Conservation (phyloP, 73 alveolate genomes). For the Symbiodinium pilosum region DNA sequence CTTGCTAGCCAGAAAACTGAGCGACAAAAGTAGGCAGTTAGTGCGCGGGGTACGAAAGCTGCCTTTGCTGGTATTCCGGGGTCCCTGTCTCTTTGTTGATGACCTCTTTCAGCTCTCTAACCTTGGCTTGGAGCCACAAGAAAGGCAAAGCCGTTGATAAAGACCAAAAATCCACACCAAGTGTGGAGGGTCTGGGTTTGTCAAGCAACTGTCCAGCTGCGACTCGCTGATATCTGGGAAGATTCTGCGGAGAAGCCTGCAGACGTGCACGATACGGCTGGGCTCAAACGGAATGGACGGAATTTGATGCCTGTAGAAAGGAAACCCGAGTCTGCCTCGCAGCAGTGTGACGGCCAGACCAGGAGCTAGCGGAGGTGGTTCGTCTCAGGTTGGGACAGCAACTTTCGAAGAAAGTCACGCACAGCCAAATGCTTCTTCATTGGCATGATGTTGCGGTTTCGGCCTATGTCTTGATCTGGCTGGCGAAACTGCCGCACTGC, state of each 20-base stretch:
- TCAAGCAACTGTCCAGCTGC: slow-evolving; percentile 6
- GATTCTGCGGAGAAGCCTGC: background rate
- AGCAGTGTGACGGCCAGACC: background rate
- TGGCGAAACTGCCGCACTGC: background rate
- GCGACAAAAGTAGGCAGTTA: no score
- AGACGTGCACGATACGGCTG: background rate
- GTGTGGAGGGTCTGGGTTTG: background rate
- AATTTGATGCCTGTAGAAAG: no score
- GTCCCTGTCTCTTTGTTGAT: background rate
- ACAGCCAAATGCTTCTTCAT: no score
- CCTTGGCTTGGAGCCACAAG: background rate
- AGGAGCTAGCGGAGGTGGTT: background rate
- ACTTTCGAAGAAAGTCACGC: no score
- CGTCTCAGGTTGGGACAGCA: background rate
- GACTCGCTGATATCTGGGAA: background rate
- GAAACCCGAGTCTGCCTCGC: no score
- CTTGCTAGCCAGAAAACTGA: no score
- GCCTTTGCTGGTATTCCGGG: slow-evolving; percentile 6
- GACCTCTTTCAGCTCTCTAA: background rate
- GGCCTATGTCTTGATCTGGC: background rate
- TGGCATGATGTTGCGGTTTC: no score
- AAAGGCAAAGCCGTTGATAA: no score
- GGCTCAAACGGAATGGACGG: no score
- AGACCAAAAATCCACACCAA: no score
- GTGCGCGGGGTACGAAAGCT: no score